Evolutionary conservation across 345 rosid genomes (phyloP).

Genomic region (Zanthoxylum bungeanum): DNA sequence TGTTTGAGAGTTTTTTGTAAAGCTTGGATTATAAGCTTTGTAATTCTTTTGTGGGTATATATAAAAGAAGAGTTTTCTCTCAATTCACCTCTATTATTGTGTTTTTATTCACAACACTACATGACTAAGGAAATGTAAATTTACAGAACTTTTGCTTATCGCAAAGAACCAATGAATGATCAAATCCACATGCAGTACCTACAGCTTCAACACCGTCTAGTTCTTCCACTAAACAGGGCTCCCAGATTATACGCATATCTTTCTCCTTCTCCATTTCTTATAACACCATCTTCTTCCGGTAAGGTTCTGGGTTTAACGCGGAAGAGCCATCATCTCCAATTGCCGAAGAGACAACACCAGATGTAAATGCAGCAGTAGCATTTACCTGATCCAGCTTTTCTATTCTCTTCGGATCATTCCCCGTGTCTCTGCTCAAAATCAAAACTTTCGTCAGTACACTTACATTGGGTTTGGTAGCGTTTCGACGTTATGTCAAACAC

Average conservation of each 20-base stretch:
- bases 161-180: conserved; percentile 82
- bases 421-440: conserved; percentile 38
- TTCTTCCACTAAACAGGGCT: conserved; percentile 71
- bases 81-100: too few relatives aligned
- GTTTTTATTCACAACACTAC: too few relatives aligned
- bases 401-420: conserved; percentile 70
- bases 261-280: conserved; percentile 78
- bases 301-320: too few relatives aligned
- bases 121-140: conserved; percentile 1
- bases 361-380: conserved; percentile 63
- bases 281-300: conserved; percentile 52
- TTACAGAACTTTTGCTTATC: conserved; percentile 34
- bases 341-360: conserved; percentile 82
- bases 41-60: too few relatives aligned
- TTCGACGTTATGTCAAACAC: too few relatives aligned
- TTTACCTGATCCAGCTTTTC: conserved; percentile 56
- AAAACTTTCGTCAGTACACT: too few relatives aligned
- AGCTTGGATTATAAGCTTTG: too few relatives aligned
- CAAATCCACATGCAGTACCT: conserved; percentile 79
- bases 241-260: conserved; percentile 82
- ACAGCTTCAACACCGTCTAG: conserved; percentile 38
- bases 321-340: too few relatives aligned
- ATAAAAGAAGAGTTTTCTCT: too few relatives aligned
- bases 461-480: too few relatives aligned
- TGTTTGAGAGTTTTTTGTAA: too few relatives aligned